A percentile compares a stretch with the other conserved stretches of the same genome.
Evolutionary conservation across 2,329 filamentous ascomycete species (phyloP).

Genomic region (Aschersonia sp.): DNA sequence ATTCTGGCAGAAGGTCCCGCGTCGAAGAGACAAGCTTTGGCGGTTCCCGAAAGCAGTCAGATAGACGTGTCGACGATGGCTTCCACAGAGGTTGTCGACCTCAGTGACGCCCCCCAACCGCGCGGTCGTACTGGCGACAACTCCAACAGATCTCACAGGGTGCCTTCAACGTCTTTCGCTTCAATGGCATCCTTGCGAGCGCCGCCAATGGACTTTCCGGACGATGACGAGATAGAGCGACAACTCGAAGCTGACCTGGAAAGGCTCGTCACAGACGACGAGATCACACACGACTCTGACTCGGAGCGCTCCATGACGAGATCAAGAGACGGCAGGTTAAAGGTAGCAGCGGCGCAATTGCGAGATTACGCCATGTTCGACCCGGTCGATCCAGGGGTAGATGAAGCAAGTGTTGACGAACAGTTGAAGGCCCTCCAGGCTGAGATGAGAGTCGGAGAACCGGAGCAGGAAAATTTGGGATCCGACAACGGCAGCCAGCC

Average conservation of each 20-base stretch:
- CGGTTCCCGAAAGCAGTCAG: conserved; percentile 31
- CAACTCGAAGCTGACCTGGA: conserved; percentile 52
- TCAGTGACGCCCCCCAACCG: conserved; percentile 20
- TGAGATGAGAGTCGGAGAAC: conserved; percentile 28
- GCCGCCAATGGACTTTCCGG: conserved; percentile 28
- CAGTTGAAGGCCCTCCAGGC: conserved; percentile 34
- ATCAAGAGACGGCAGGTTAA: conserved; percentile 14
- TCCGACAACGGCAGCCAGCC: conserved; percentile 42
- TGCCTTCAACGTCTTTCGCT: conserved; percentile 34
- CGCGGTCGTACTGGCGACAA: conserved; percentile 21
- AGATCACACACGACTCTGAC: conserved; percentile 30
- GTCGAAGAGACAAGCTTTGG: conserved; percentile 43
- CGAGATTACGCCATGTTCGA: conserved; percentile 38
- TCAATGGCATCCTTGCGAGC: conserved; percentile 30
- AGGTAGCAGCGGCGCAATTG: conserved; percentile 15
- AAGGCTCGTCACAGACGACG: conserved; percentile 37
- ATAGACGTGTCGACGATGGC: conserved; percentile 23
- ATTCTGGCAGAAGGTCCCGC: conserved; percentile 32
- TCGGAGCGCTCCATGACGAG: conserved; percentile 20
- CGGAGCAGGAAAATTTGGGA: conserved; percentile 23
- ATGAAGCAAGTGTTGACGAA: conserved; percentile 34
- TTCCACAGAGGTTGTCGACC: conserved; percentile 21
- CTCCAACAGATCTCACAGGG: conserved; percentile 19
- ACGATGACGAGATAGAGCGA: conserved; percentile 52
- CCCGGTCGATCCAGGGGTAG: conserved; percentile 25